Evolutionary conservation across 1,284 basidiomycete genomes (phyloP), one percentile per base, ranked within the genome.

Genomic region (Sporisorium reilianum): DNA sequence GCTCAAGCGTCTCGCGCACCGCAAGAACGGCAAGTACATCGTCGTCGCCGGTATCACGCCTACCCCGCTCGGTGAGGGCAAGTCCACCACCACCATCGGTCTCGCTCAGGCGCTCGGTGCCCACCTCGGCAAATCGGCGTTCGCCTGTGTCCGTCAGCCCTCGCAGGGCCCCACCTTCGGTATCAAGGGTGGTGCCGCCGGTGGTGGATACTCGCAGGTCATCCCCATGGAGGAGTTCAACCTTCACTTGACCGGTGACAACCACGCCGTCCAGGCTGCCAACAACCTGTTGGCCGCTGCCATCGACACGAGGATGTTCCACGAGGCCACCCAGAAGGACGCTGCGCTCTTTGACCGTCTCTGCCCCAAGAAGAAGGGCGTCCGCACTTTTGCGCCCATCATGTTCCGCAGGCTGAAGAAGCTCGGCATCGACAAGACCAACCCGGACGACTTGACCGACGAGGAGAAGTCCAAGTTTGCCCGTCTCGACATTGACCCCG

Each of bases 161-260:
- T 96, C 94, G 86, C 96, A 99, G 86, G 96, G 97, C 18, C 96
- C 96, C 30, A 99, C 96, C 0, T 99, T 99, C 84, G 96, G 97
- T 84, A 97, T 99, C 88, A 99, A 99, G 87, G 96, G 96, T 80
- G 97, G 97, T 82, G 97, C 96, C 34, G 96, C 96, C 56, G 96
- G 97, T 58, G 96, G 96, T 78, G 96, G 96, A 64, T 99, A 99
- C 88, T 95, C 94, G 84, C 96, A 99, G 85, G 93, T 99, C 81
- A 98, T 98, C 86, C 95, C 95, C 55, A 97, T 97, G 95, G 95
- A 97, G 83, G 95, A 97, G 91, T 97, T 97, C 86, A 97, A 96
- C 85, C 86, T 96, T 61, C 97, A 99, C 85, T 87, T 99, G 84
- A 99, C 96, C 41, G 96, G 96, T 78, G 96, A 99, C 86, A 98